These are phyloP conservation scores for Sugiyamaella novakii DNA, from an alignment of 1,139 yeast genomes.

Conservation along the genomic window DNA sequence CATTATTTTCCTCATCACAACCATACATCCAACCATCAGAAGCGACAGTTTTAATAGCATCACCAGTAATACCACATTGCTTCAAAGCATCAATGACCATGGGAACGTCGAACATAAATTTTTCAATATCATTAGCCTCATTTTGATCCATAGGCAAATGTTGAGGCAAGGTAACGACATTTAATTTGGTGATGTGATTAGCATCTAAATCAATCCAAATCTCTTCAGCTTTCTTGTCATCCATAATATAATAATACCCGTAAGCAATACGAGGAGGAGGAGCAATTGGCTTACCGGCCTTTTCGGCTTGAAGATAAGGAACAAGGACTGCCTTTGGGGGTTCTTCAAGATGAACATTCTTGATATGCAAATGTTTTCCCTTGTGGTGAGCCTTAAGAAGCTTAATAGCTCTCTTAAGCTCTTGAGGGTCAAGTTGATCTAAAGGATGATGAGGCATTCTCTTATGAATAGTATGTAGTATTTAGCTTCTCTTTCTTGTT, in stretches of 20 bases:
- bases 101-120: constrained; percentile 73
- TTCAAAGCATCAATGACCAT: constrained; percentile 57
- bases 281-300: constrained; percentile 58
- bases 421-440: constrained; percentile 68
- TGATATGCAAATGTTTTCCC: constrained; percentile 62
- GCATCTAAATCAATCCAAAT: constrained; percentile 69
- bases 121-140: constrained; percentile 60
- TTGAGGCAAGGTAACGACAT: constrained; percentile 59
- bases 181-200: constrained; percentile 58
- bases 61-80: constrained; percentile 59
- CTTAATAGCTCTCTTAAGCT: constrained; percentile 60
- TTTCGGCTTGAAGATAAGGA: constrained; percentile 70
- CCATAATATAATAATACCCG: constrained; percentile 65
- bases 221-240: constrained; percentile 63
- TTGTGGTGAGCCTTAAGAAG: constrained; percentile 51
- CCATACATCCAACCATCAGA: constrained; percentile 94
- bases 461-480: too few species aligned
- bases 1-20: constrained; percentile 81
- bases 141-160: constrained; percentile 78
- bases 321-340: constrained; percentile 81
- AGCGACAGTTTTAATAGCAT: constrained; percentile 54
- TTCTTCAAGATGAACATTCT: constrained; percentile 71
- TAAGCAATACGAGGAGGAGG: constrained; percentile 60
- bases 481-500: neutral
- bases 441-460: constrained; percentile 53